phyloP scores from a whole-genome alignment of 192 early-diverging fungal species.

The Neocallimastix lanati region DNA sequence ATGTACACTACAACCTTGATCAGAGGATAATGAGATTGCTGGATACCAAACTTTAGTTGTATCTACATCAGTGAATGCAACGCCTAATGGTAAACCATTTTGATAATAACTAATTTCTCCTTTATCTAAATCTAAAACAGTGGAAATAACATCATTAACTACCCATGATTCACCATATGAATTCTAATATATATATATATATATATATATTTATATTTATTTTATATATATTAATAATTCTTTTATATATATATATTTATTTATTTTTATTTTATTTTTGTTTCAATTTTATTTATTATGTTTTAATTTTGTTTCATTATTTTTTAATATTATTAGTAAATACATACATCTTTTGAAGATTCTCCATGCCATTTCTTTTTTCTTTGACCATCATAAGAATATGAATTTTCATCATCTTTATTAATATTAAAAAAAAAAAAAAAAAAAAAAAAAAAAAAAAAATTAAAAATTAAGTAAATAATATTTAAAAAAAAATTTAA shows the following conservation, averaged over 20 bases:
- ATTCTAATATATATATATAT: constrained; percentile 11
- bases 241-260: too few species aligned
- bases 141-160: constrained; percentile 26
- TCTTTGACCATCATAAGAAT: constrained; percentile 58
- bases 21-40: constrained; percentile 50
- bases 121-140: constrained; percentile 43
- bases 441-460: not conserved
- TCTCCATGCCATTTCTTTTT: constrained; percentile 51
- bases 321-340: constrained; percentile 10
- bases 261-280: too few species aligned
- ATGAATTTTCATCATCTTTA: constrained; percentile 38
- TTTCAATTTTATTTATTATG: constrained; percentile 12
- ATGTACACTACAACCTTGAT: constrained; percentile 45
- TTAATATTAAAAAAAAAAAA: not conserved
- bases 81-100: constrained; percentile 49
- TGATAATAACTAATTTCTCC: constrained; percentile 34
- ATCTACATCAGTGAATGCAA: constrained; percentile 31
- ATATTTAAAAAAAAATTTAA: too few species aligned
- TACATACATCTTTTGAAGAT: constrained; percentile 8
- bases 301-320: constrained; percentile 2
- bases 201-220: too few species aligned
- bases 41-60: constrained; percentile 25
- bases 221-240: too few species aligned
- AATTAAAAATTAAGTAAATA: not conserved
- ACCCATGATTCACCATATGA: constrained; percentile 24